These are phyloP conservation scores for Incumbomyces delicatus DNA, from an alignment of 2,329 filamentous ascomycete species.

Conservation along the genomic window DNA sequence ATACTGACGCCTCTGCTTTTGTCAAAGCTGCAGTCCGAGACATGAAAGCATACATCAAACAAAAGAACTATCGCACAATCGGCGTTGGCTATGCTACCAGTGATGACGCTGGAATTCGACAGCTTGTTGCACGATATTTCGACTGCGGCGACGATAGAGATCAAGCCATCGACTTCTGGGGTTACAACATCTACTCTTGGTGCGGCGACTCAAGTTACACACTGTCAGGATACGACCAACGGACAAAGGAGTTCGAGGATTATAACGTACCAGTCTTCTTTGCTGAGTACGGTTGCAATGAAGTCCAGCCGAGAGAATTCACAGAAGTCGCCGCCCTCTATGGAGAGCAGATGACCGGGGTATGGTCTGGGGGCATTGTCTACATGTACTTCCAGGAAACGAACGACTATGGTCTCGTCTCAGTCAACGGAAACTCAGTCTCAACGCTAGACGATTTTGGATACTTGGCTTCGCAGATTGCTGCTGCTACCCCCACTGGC, in stretches of 20 bases:
- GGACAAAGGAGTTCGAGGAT: constrained; percentile 74
- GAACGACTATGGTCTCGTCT: constrained; percentile 65
- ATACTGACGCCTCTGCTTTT: constrained; percentile 82
- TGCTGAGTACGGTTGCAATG: constrained; percentile 96
- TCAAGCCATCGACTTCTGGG: constrained; percentile 86
- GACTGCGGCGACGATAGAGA: constrained; percentile 63
- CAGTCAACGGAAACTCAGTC: constrained; percentile 56
- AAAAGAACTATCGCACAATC: constrained; percentile 64
- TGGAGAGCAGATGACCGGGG: constrained; percentile 65
- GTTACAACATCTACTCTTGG: constrained; percentile 99
- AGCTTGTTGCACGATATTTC: constrained; percentile 81
- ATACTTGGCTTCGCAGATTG: constrained; percentile 60
- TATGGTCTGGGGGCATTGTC: constrained; percentile 93
- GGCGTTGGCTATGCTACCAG: constrained; percentile 95
- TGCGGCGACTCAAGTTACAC: constrained; percentile 74
- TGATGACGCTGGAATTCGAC: constrained; percentile 76
- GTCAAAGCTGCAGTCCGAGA: constrained; percentile 98
- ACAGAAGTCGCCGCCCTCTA: constrained; percentile 78
- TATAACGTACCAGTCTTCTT: constrained; percentile 97
- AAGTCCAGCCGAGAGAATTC: constrained; percentile 61
- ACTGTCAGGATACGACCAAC: constrained; percentile 68
- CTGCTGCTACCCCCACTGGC: constrained; percentile 53
- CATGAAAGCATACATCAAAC: constrained; percentile 85
- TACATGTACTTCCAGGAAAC: constrained; percentile 96
- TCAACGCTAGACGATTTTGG: constrained; percentile 65